Evolutionary conservation across 2,329 filamentous ascomycete genomes (phyloP).

Genomic region (Didymella glomerata): DNA sequence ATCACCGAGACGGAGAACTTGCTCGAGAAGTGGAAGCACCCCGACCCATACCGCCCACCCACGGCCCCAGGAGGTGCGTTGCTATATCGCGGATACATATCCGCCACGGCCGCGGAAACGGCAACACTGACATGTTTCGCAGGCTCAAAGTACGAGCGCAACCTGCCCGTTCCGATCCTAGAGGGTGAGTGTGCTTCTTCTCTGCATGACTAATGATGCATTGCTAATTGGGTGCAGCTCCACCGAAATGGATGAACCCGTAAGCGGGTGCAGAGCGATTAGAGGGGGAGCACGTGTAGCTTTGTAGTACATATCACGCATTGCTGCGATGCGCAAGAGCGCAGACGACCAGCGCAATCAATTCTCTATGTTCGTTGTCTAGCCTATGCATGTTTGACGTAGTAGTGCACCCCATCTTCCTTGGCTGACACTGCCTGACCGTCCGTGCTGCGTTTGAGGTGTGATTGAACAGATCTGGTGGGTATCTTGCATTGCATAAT

Average conservation of each 20-base stretch:
- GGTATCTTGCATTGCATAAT: background rate
- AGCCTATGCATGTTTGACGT: background rate
- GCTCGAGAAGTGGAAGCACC: slow-evolving; percentile 95
- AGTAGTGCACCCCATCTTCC: background rate
- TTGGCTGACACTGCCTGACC: background rate
- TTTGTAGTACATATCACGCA: slow-evolving; percentile 25
- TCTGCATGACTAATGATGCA: slow-evolving; percentile 8
- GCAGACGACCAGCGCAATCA: slow-evolving; percentile 14
- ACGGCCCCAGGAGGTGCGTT: slow-evolving; percentile 87
- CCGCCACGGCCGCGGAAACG: slow-evolving; percentile 33
- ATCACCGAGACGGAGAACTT: slow-evolving; percentile 88
- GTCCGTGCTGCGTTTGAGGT: background rate
- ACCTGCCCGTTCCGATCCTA: slow-evolving; percentile 80
- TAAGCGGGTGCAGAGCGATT: slow-evolving; percentile 28
- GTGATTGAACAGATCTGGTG: background rate
- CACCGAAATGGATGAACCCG: slow-evolving; percentile 48
- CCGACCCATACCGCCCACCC: slow-evolving; percentile 88
- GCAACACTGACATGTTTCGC: slow-evolving; percentile 29
- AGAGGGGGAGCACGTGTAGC: slow-evolving; percentile 18
- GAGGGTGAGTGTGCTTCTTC: slow-evolving; percentile 70
- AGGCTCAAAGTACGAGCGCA: slow-evolving; percentile 97
- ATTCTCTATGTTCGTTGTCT: slow-evolving; percentile 15
- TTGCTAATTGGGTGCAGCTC: slow-evolving; percentile 39
- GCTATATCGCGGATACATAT: slow-evolving; percentile 30
- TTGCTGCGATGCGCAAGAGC: slow-evolving; percentile 15